phyloP scores from a whole-genome alignment of 164 flowering plant species.

The Magnolia kwangsiensis region DNA sequence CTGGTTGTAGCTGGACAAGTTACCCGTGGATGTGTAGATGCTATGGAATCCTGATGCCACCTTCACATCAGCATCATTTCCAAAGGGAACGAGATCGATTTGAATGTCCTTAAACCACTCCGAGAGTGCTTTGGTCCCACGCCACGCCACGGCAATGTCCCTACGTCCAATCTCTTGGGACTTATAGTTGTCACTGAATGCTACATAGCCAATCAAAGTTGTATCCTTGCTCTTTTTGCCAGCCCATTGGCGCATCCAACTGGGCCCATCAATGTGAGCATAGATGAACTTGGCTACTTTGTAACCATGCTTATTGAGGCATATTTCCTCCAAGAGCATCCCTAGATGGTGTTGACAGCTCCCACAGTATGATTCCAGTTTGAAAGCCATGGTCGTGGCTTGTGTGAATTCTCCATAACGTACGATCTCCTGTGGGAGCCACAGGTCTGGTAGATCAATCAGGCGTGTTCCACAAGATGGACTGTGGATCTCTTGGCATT shows the following conservation, averaged over 20 bases:
- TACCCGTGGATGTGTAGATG: conserved; percentile 45
- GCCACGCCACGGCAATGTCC: conserved; percentile 64
- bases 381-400: too few relatives aligned
- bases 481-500: conserved; percentile 17
- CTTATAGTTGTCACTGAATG: conserved; percentile 51
- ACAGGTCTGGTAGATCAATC: too few relatives aligned
- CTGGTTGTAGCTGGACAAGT: conserved; percentile 35
- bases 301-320: conserved; percentile 32
- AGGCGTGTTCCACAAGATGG: too few relatives aligned
- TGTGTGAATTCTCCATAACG: too few relatives aligned
- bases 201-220: conserved; percentile 75
- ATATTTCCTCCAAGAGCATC: too few relatives aligned
- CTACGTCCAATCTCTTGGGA: conserved; percentile 48
- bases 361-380: too few relatives aligned
- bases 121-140: conserved; percentile 54
- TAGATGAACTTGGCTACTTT: conserved; percentile 49
- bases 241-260: background rate
- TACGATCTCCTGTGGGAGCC: too few relatives aligned
- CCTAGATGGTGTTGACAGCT: too few relatives aligned
- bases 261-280: conserved; percentile 49
- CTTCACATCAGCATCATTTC: conserved; percentile 22
- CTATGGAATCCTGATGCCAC: conserved; percentile 47
- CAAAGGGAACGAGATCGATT: conserved; percentile 30
- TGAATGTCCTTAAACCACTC: conserved; percentile 58
- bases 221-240: conserved; percentile 55